phyloP scores from a whole-genome alignment of 108 stramenopile species.

The Conticribra weissflogii region DNA sequence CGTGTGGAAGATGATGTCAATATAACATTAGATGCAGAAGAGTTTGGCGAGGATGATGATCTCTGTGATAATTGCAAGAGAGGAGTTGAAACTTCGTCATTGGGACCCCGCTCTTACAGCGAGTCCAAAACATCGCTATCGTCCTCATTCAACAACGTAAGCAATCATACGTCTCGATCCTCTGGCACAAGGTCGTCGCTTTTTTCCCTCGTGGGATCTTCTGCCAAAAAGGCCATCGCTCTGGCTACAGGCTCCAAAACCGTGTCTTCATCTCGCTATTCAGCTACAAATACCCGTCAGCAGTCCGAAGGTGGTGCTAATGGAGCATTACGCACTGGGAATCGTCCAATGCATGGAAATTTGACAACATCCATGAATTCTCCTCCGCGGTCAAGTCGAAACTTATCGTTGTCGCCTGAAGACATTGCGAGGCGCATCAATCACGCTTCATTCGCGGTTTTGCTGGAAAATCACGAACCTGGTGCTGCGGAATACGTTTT shows the following conservation, averaged over 20 bases:
- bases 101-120: neutral
- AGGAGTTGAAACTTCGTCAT: neutral
- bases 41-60: neutral
- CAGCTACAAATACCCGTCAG: too few species aligned
- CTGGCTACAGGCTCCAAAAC: slow-evolving; percentile 29
- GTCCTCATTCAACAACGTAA: slow-evolving; percentile 7
- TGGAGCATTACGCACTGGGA: slow-evolving; percentile 1
- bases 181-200: slow-evolving; percentile 16
- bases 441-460: slow-evolving; percentile 65
- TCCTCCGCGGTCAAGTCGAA: too few species aligned
- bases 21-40: slow-evolving; percentile 5
- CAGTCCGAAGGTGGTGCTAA: too few species aligned
- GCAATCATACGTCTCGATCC: slow-evolving; percentile 1
- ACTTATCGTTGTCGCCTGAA: too few species aligned
- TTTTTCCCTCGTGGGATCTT: slow-evolving; percentile 36
- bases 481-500: slow-evolving; percentile 36
- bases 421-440: slow-evolving; percentile 51
- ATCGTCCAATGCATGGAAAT: slow-evolving; percentile 5
- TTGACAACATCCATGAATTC: neutral
- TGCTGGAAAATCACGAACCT: slow-evolving; percentile 54
- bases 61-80: neutral
- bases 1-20: slow-evolving; percentile 12
- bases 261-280: too few species aligned
- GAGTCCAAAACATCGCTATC: too few species aligned
- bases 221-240: slow-evolving; percentile 35